A percentile compares a stretch with the other conserved stretches of the same genome.
Conservation (phyloP, 495 filamentous ascomycete genomes). For the Podospora comata region DNA sequence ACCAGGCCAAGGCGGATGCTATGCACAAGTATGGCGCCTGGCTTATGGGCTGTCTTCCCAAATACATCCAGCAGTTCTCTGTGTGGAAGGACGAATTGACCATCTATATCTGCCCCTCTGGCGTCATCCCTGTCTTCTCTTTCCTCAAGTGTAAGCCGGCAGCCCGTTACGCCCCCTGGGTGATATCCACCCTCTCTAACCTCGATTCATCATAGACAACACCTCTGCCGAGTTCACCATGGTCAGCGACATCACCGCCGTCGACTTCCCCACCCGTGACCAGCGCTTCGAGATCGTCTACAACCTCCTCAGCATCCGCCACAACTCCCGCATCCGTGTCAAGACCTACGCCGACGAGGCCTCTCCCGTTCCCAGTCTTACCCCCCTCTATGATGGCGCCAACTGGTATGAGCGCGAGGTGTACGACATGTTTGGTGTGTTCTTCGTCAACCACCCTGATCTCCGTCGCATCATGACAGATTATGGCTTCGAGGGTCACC, state of each 20-base stretch:
- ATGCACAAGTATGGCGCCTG: constrained; percentile 95
- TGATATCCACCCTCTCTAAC: neutral
- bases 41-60: constrained; percentile 92
- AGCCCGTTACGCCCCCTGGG: neutral
- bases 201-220: constrained; percentile 54
- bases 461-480: constrained; percentile 98
- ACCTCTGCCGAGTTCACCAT: constrained; percentile 96
- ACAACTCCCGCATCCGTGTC: constrained; percentile 93
- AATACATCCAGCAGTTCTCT: constrained; percentile 97
- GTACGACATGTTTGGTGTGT: constrained; percentile 96
- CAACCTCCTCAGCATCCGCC: constrained; percentile 90
- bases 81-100: constrained; percentile 99
- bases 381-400: constrained; percentile 83
- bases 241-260: constrained; percentile 84
- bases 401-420: constrained; percentile 99
- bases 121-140: constrained; percentile 83
- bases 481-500: constrained; percentile 98
- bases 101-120: constrained; percentile 84
- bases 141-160: constrained; percentile 75
- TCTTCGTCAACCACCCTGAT: constrained; percentile 94
- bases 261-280: constrained; percentile 91
- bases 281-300: constrained; percentile 98
- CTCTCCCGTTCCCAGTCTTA: constrained; percentile 87
- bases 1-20: constrained; percentile 73
- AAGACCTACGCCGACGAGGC: constrained; percentile 99